phyloP scores from a whole-genome alignment of 169 alveolate species.

The Eimeria praecox region DNA sequence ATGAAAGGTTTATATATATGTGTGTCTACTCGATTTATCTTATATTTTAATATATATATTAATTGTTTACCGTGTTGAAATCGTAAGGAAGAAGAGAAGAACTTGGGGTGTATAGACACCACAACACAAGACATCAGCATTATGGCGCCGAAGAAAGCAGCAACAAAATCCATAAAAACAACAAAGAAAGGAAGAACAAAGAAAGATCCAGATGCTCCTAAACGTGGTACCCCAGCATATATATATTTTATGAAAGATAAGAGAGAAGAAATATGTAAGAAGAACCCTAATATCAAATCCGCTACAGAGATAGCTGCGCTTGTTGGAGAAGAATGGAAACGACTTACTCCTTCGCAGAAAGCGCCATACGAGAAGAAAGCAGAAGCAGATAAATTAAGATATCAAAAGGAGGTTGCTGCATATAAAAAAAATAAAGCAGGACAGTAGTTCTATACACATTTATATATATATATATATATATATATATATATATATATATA shows the following conservation, averaged over 20 bases:
- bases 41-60: no score
- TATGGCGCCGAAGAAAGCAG: conserved; percentile 76
- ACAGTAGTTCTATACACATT: no score
- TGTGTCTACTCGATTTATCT: no score
- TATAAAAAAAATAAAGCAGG: conserved; percentile 78
- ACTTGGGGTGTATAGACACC: no score
- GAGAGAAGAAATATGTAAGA: conserved; percentile 90
- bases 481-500: no score
- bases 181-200: conserved; percentile 86
- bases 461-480: no score
- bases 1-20: no score
- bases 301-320: conserved; percentile 94
- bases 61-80: no score
- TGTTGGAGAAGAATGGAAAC: conserved; percentile 95
- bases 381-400: conserved; percentile 92
- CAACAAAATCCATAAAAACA: neutral
- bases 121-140: neutral
- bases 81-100: no score
- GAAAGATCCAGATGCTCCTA: conserved; percentile 95
- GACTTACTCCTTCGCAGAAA: conserved; percentile 90
- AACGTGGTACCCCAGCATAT: conserved; percentile 93
- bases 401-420: conserved; percentile 92
- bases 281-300: conserved; percentile 91
- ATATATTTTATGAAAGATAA: conserved; percentile 94
- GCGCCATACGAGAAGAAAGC: conserved; percentile 94